Conservation (phyloP, 2,329 filamentous ascomycete genomes). For the Chaetomiaceae sp. region DNA sequence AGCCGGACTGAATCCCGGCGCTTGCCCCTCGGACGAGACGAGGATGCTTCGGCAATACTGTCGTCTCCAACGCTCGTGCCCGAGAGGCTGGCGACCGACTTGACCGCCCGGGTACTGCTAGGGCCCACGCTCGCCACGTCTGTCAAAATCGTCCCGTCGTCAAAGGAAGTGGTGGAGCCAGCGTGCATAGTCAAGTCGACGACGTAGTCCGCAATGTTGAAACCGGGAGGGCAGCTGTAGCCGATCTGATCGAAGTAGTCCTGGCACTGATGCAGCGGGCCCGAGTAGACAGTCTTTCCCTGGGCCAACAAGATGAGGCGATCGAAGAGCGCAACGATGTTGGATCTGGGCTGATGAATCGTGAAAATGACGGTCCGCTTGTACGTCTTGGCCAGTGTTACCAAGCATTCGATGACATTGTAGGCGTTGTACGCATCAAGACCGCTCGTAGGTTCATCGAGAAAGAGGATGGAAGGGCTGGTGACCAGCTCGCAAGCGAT, state of each 20-base stretch:
- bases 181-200: conserved; percentile 98
- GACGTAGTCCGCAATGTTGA: conserved; percentile 97
- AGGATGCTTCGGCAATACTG: conserved; percentile 55
- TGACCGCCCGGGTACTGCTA: conserved; percentile 82
- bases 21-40: conserved; percentile 62
- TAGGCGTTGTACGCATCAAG: conserved; percentile 96
- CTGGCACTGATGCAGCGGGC: conserved; percentile 83
- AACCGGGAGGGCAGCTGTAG: conserved; percentile 89
- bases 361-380: conserved; percentile 97
- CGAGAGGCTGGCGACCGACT: conserved; percentile 82
- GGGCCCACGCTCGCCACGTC: conserved; percentile 68
- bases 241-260: conserved; percentile 88
- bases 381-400: conserved; percentile 91
- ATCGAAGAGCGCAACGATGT: conserved; percentile 96
- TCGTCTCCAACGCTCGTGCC: conserved; percentile 64
- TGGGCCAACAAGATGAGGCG: conserved; percentile 86
- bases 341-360: conserved; percentile 95
- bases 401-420: conserved; percentile 94
- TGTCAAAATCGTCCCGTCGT: conserved; percentile 49
- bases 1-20: conserved; percentile 76
- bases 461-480: conserved; percentile 91
- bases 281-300: conserved; percentile 88
- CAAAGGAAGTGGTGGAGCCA: conserved; percentile 55
- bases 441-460: conserved; percentile 95
- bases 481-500: conserved; percentile 98